Base-by-base conservation (phyloP, 176 grass and related monocot genomes). In the Raddia distichophylla region DNA sequence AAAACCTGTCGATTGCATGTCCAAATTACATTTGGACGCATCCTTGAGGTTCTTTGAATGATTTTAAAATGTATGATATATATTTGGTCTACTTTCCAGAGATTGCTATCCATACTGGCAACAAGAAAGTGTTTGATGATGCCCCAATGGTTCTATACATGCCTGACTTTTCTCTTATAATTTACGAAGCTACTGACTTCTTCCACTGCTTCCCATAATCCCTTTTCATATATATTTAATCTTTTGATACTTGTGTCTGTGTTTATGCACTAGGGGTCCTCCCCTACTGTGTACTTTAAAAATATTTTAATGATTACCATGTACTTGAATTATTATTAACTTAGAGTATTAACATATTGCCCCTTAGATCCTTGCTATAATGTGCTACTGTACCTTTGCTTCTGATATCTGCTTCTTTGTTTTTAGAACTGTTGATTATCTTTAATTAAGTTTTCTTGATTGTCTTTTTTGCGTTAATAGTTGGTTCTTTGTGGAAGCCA, bases 401-500 rank as follows among this genome's bases (percentile, higher is more conserved):
- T 50, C 67, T 71, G 67, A 13, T 7, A 11, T 50, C 42, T 68
- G 65, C 3, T 80, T 13, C 19, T 80, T 19, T 80, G 51, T 35
- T 43, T 11, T 46, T 58, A 44, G 7, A 12, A 69, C 27, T 8
- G 2, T 69, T 69, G 14, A 4, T 47, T 58, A 53, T 40, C 44
- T 9, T 18, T 14, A 22, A 69, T 46, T 80, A 5, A 12, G n/a
- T 44, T 55, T 5, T 27, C 18, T 3, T 47, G 5, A 59, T 3
- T 49, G 49, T 22, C 11, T 2, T 70, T 49, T 2, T 27, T 49
- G 5, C 71, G 19, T 59, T 72, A 4, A 22, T 72, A 47, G 57
- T 54, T 85, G 14, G 14, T 60, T 74, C 43, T 67, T 68, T 75
- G 6, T 67, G 46, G 51, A 42, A 42, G n/a, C 34, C 61, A 53